phyloP scores from a whole-genome alignment of 352 stramenopile genomes.

The Hyaloperonospora arabidopsidis region DNA sequence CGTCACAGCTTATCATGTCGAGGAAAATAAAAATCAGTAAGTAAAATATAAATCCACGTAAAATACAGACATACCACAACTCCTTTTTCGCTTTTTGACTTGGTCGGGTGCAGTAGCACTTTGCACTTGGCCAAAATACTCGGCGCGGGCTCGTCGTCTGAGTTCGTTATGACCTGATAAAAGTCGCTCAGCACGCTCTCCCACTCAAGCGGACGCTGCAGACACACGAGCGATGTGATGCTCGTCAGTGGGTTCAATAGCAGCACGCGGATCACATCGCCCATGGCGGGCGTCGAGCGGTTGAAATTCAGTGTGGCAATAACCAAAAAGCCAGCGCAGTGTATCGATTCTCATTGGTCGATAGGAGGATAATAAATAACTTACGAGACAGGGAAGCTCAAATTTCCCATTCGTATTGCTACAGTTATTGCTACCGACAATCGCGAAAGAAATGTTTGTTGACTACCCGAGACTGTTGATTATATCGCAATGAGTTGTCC shows the following conservation, averaged over 20 bases:
- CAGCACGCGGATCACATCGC: constrained; percentile 74
- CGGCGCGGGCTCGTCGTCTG: constrained; percentile 59
- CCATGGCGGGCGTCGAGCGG: constrained; percentile 32
- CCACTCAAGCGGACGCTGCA: constrained; percentile 74
- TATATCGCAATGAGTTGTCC: too few relatives aligned
- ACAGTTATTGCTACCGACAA: too few relatives aligned
- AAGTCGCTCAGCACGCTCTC: constrained; percentile 67
- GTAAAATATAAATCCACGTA: not conserved
- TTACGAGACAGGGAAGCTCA: too few relatives aligned
- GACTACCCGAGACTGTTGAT: too few relatives aligned
- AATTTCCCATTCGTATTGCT: too few relatives aligned
- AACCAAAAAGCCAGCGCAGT: constrained; percentile 16
- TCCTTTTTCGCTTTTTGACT: constrained; percentile 76
- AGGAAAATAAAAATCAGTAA: too few relatives aligned
- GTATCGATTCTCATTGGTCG: too few relatives aligned
- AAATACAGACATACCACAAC: constrained; percentile 33
- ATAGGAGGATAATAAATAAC: too few relatives aligned
- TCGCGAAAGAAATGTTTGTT: too few relatives aligned
- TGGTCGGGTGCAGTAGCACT: constrained; percentile 70
- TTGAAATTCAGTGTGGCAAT: constrained; percentile 5
- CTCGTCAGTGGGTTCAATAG: constrained; percentile 63
- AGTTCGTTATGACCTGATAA: constrained; percentile 78
- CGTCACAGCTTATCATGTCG: too few relatives aligned
- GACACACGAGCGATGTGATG: constrained; percentile 68
- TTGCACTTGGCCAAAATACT: constrained; percentile 58